phyloP scores from a whole-genome alignment of 805 yeast species.

The Sugiyamaella chiloensis region DNA sequence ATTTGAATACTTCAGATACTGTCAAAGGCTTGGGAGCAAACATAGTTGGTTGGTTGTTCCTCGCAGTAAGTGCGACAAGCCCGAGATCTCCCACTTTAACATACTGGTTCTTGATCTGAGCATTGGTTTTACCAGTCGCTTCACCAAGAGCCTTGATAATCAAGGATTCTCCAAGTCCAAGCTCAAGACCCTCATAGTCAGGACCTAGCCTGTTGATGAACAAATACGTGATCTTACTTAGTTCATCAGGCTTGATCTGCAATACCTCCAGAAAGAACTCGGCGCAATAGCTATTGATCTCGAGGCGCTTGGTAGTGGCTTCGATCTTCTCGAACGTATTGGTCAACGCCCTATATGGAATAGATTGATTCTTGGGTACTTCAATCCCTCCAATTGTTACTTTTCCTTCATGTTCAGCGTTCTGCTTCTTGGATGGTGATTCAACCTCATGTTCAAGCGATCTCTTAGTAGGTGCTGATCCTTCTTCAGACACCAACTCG shows the following conservation, averaged over 20 bases:
- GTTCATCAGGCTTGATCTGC: constrained; percentile 47
- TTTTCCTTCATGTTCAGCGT: background rate
- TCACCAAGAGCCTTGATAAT: constrained; percentile 85
- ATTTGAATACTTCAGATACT: constrained; percentile 67
- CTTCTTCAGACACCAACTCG: background rate
- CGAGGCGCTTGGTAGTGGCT: constrained; percentile 74
- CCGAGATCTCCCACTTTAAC: constrained; percentile 88
- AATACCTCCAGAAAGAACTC: constrained; percentile 68
- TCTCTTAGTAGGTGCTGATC: background rate
- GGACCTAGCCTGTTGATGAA: constrained; percentile 91
- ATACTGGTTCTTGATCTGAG: constrained; percentile 70
- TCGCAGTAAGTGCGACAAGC: constrained; percentile 75
- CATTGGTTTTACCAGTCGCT: constrained; percentile 76
- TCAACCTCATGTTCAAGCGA: background rate
- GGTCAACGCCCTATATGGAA: constrained; percentile 46
- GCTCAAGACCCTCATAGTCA: constrained; percentile 90
- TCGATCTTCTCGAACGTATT: constrained; percentile 76
- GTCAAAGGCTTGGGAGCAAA: constrained; percentile 83
- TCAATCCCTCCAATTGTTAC: constrained; percentile 1
- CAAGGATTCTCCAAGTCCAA: constrained; percentile 90
- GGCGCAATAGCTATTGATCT: constrained; percentile 72
- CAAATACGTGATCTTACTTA: constrained; percentile 73
- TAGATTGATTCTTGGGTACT: constrained; percentile 18
- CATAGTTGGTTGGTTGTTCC: constrained; percentile 87
- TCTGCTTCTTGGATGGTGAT: background rate